Evolutionary conservation across 2,329 filamentous ascomycete species (phyloP).

Genomic region (Penicillium sp.): DNA sequence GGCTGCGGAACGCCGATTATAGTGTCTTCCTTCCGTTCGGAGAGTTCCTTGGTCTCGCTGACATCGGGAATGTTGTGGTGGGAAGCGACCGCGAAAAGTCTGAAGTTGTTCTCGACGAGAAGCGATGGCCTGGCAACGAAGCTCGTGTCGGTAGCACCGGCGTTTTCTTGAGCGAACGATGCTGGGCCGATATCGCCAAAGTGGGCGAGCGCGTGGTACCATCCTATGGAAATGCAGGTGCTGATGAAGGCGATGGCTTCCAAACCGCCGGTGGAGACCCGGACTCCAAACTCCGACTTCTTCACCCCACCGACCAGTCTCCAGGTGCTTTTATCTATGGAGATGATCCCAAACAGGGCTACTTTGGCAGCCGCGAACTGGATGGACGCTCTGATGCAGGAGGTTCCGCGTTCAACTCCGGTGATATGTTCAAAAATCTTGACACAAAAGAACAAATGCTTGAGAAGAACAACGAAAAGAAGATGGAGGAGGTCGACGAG

Average conservation of each 20-base stretch:
- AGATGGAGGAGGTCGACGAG: conserved; percentile 86
- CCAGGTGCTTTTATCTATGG: conserved; percentile 64
- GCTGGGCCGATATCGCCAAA: conserved; percentile 87
- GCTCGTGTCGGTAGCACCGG: conserved; percentile 87
- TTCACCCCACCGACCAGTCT: conserved; percentile 46
- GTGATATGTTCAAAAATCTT: conserved; percentile 97
- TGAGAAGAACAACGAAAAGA: conserved; percentile 88
- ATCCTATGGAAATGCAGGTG: conserved; percentile 59
- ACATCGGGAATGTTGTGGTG: conserved; percentile 79
- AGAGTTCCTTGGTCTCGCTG: conserved; percentile 86
- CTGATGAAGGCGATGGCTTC: conserved; percentile 56
- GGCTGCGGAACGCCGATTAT: conserved; percentile 89
- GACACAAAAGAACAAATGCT: conserved; percentile 93
- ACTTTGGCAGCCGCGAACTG: conserved; percentile 75
- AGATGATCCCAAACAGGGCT: conserved; percentile 73
- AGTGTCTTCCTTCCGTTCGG: conserved; percentile 93
- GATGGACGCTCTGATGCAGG: conserved; percentile 90
- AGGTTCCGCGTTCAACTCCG: conserved; percentile 81
- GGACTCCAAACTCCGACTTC: conserved; percentile 56
- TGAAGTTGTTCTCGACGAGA: conserved; percentile 86
- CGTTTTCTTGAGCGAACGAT: conserved; percentile 90
- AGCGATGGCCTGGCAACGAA: conserved; percentile 88
- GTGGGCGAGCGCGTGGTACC: conserved; percentile 61
- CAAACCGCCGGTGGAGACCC: conserved; percentile 47
- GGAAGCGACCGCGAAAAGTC: conserved; percentile 90